These are phyloP conservation scores for Pestalotiopsis sp. DNA, from an alignment of 2,329 filamentous ascomycete species.

Conservation along the genomic window DNA sequence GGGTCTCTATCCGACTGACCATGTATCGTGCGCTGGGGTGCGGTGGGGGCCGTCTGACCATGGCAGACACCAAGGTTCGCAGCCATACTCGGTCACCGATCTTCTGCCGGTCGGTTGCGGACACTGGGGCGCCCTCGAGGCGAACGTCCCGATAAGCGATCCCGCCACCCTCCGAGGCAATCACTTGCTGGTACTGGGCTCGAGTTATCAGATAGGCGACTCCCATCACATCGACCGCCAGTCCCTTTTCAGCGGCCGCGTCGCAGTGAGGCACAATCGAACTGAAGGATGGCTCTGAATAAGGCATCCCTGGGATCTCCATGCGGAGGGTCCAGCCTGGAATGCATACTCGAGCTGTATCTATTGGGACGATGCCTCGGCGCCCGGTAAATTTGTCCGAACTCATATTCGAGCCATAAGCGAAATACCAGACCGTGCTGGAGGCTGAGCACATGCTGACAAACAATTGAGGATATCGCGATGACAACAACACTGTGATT, in stretches of 20 bases:
- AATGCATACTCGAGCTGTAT: neutral
- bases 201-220: neutral
- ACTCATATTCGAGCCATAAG: neutral
- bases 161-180: constrained; percentile 2
- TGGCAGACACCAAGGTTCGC: neutral
- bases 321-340: neutral
- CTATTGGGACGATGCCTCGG: constrained; percentile 1
- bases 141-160: constrained; percentile 1
- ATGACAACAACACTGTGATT: neutral
- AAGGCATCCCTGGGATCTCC: neutral
- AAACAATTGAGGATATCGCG: neutral
- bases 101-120: neutral
- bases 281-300: neutral
- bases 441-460: neutral
- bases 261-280: neutral
- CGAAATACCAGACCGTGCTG: neutral
- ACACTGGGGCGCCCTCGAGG: neutral
- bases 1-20: neutral
- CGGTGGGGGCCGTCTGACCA: constrained; percentile 8
- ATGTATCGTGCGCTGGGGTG: constrained; percentile 16
- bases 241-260: neutral
- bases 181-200: neutral
- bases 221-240: neutral
- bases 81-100: neutral
- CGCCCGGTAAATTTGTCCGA: neutral